Conservation (phyloP, 306 rosid genomes). For the Albizia julibrissin region DNA sequence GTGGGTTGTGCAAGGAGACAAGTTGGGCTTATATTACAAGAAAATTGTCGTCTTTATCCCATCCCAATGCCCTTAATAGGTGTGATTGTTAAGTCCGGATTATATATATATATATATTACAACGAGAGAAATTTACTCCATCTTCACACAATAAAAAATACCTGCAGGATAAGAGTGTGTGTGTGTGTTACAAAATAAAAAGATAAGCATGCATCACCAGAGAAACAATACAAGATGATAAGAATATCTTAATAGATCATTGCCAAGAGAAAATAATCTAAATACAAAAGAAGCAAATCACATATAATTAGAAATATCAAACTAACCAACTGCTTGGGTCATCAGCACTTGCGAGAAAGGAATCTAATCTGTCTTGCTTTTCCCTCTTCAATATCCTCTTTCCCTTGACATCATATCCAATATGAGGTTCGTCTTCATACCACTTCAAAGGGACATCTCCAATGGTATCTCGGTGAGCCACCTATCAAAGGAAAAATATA, state of each 20-base stretch:
- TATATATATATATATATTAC: background rate
- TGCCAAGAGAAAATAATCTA: background rate
- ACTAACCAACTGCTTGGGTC: conserved; percentile 83
- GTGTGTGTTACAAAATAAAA: background rate
- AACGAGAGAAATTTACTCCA: too few species aligned
- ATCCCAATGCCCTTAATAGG: too few species aligned
- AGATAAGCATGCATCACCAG: background rate
- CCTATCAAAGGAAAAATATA: conserved; percentile 42
- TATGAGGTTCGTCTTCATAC: conserved; percentile 84
- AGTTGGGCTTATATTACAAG: too few species aligned
- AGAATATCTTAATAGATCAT: background rate
- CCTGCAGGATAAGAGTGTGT: too few species aligned
- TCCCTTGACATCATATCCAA: conserved; percentile 85
- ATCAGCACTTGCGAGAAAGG: conserved; percentile 78
- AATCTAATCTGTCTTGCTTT: conserved; percentile 69
- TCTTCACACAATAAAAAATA: too few species aligned
- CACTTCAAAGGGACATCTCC: conserved; percentile 89
- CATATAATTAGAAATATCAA: background rate
- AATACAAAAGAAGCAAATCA: conserved; percentile 15
- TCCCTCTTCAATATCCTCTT: conserved; percentile 82
- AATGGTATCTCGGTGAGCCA: conserved; percentile 75
- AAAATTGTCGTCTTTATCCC: too few species aligned
- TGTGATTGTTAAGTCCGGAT: too few species aligned
- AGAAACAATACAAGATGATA: background rate
- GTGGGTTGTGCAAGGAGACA: too few species aligned